Evolutionary conservation across 1,284 basidiomycete species (phyloP).

Genomic region (Sutorius eximius): DNA sequence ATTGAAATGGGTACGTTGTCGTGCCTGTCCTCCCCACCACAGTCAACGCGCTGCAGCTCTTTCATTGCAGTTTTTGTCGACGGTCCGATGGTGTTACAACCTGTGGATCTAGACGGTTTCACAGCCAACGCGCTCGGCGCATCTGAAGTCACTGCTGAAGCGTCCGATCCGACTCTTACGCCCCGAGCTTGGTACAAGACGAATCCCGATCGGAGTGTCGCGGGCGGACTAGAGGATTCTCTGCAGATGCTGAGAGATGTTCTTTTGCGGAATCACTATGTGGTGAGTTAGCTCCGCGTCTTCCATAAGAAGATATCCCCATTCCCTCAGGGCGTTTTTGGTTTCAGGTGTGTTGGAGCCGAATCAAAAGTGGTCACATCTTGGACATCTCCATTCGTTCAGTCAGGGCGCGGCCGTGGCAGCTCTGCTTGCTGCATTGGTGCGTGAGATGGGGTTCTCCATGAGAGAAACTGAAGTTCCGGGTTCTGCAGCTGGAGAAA

Average conservation of each 20-base stretch:
- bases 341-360: conserved; percentile 58
- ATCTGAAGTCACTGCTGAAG: conserved; percentile 48
- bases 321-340: conserved; percentile 71
- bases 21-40: background rate
- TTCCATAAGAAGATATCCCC: background rate
- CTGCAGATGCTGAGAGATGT: conserved; percentile 33
- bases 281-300: conserved; percentile 42
- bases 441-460: conserved; percentile 30
- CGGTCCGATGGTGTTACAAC: conserved; percentile 71
- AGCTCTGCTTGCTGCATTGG: conserved; percentile 70
- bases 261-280: conserved; percentile 45
- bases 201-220: conserved; percentile 49
- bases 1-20: conserved; percentile 64
- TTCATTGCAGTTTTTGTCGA: conserved; percentile 73
- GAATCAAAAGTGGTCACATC: background rate
- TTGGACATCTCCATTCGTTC: background rate
- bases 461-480: background rate
- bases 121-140: conserved; percentile 47
- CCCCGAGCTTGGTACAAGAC: conserved; percentile 82
- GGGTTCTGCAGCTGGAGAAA: conserved; percentile 26
- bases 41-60: background rate
- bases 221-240: conserved; percentile 61
- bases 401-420: conserved; percentile 86
- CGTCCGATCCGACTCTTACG: conserved; percentile 58
- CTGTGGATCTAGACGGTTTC: conserved; percentile 62